Conservation (phyloP, 352 stramenopile genomes). For the Pythium periplocum region DNA sequence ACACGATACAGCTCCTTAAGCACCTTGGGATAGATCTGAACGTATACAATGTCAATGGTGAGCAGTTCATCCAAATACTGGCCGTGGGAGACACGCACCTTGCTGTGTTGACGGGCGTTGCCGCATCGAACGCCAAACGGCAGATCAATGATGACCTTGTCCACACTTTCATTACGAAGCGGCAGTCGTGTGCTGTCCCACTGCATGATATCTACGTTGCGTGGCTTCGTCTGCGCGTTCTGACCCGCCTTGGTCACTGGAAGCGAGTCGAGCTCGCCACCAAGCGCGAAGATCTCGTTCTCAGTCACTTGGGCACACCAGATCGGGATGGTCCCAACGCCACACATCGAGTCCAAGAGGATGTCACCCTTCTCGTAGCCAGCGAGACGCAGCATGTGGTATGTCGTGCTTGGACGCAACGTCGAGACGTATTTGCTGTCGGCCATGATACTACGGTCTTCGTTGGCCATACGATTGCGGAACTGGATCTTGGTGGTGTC, state of each 20-base stretch:
- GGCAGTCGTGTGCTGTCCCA: conserved; percentile 64
- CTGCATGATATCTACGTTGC: conserved; percentile 45
- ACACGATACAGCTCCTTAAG: conserved; percentile 68
- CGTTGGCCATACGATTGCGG: conserved; percentile 60
- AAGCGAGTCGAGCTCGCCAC: conserved; percentile 54
- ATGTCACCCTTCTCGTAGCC: conserved; percentile 53
- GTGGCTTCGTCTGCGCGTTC: conserved; percentile 33
- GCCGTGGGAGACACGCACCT: conserved; percentile 21
- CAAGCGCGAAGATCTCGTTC: conserved; percentile 53
- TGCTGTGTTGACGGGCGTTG: conserved; percentile 63
- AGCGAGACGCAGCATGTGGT: conserved; percentile 65
- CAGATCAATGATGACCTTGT: conserved; percentile 73
- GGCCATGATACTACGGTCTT: conserved; percentile 43
- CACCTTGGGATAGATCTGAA: conserved; percentile 67
- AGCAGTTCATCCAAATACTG: neutral
- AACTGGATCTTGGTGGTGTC: conserved; percentile 58
- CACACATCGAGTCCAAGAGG: conserved; percentile 79
- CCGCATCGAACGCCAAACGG: conserved; percentile 73
- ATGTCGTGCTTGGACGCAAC: conserved; percentile 69
- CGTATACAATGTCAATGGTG: too few relatives aligned
- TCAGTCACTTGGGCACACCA: conserved; percentile 43
- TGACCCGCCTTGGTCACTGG: conserved; percentile 46
- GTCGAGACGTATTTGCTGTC: conserved; percentile 75
- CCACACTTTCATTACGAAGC: conserved; percentile 43
- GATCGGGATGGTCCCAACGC: conserved; percentile 72